phyloP scores from a whole-genome alignment of 2,329 filamentous ascomycete genomes.

The Ceratocystiopsis sp. region DNA sequence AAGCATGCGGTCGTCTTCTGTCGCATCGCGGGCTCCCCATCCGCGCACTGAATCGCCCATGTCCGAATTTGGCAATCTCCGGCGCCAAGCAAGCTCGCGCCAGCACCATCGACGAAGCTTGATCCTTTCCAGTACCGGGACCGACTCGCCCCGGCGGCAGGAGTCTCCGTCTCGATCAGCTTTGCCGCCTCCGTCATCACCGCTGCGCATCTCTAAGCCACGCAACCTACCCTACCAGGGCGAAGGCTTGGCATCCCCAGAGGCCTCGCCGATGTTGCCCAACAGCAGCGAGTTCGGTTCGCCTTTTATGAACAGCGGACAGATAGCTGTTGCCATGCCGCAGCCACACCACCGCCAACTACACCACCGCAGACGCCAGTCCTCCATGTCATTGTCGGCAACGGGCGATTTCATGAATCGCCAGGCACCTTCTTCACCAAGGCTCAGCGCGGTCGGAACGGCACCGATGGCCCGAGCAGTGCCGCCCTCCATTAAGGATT shows the following conservation, averaged over 20 bases:
- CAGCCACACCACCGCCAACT: conserved; percentile 35
- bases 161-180: conserved; percentile 68
- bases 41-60: conserved; percentile 76
- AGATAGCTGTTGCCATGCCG: conserved; percentile 53
- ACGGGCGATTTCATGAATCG: conserved; percentile 36
- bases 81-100: conserved; percentile 58
- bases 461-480: conserved; percentile 76
- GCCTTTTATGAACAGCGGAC: conserved; percentile 34
- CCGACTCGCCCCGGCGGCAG: conserved; percentile 56
- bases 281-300: conserved; percentile 69
- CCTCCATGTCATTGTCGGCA: conserved; percentile 50
- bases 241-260: conserved; percentile 62
- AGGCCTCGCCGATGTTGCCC: conserved; percentile 75
- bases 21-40: conserved; percentile 43
- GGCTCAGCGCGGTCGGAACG: conserved; percentile 55
- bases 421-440: conserved; percentile 59
- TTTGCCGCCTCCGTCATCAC: conserved; percentile 53
- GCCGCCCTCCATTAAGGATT: conserved; percentile 94
- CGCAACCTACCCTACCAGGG: conserved; percentile 41
- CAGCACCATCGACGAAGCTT: conserved; percentile 79
- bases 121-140: conserved; percentile 56
- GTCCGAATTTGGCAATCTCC: conserved; percentile 64
- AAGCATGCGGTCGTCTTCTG: conserved; percentile 66
- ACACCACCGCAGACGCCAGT: conserved; percentile 71
- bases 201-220: conserved; percentile 71